Evolutionary conservation across 352 stramenopile genomes (phyloP), one percentile per base, ranked within the genome.

Genomic region (Blastocystis sp.): DNA sequence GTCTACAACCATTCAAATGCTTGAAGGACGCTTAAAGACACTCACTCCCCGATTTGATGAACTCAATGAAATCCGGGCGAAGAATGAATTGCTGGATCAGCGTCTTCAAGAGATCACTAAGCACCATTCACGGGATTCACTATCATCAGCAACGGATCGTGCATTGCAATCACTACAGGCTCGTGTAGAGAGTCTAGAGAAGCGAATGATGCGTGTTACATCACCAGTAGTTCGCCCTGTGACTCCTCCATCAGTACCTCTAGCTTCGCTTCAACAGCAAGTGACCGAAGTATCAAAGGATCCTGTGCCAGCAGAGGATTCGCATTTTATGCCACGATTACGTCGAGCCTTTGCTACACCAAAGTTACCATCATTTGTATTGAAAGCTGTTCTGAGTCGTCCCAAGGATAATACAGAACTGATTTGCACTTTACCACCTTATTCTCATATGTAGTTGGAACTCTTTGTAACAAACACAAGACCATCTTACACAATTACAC

Each of bases 321-420:
- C 24, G 5, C 69, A 80, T 11, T 80, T 59, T n/a, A 80, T 80
- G 37, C 69, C 69, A 19, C 21, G 69, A n/a, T 39, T 80, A n/a
- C 42, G 69, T 29, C 49, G 52, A n/a, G 69, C 69, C 27, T 80
- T 80, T 63, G 39, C 37, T 4, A 39, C 43, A 19, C 69, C 69
- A 5, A 80, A 80, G 7, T 14, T 80, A 7, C 69, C 69, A 7
- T 59, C 37, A 6, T 80, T 80, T 61, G 42, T 80, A 52, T 14
- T 80, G 51, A 61, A 80, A 27, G 69, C 69, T 21, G 69, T 80
- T n/a, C 58, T 58, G 69, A 80, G 7, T 56, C 65, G 65, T 51
- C 43, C 29, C 7, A 32, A 24, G 43, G 43, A 52, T 6, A 9
- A 29, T 3, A 29, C 65, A 49, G 65, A 51, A 9, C 32, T 77